Evolutionary conservation across 345 rosid species (phyloP).

Genomic region (Euclidium syriacum): DNA sequence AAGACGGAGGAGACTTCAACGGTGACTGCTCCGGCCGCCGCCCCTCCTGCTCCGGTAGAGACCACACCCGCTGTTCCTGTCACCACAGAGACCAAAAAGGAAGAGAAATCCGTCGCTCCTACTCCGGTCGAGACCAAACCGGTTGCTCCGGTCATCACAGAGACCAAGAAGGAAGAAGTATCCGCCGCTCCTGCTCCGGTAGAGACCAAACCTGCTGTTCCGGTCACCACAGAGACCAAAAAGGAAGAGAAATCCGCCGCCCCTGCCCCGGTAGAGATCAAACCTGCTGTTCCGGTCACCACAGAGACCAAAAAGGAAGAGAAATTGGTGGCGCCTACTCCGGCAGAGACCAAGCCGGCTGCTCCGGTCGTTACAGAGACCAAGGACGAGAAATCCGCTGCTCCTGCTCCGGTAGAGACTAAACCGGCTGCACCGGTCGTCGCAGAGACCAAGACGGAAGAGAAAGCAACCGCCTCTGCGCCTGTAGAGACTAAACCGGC

Average conservation of each 20-base stretch:
- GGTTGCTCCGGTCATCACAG: neutral
- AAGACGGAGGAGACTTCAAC: constrained; percentile 14
- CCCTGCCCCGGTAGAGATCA: neutral
- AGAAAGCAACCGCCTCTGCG: constrained; percentile 1
- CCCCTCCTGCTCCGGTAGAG: constrained; percentile 1
- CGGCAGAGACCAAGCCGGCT: neutral
- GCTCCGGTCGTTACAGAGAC: neutral
- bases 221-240: constrained; percentile 1
- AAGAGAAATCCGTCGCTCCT: neutral
- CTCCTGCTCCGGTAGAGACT: constrained; percentile 1
- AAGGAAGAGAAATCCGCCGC: constrained; percentile 4
- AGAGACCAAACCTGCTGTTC: constrained; percentile 9
- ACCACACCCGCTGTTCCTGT: neutral
- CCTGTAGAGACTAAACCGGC: constrained; percentile 9
- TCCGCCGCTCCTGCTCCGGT: neutral
- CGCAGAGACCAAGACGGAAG: neutral
- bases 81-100: constrained; percentile 16
- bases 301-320: neutral
- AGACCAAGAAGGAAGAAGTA: neutral
- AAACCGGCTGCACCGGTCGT: constrained; percentile 2
- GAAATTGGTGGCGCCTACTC: neutral
- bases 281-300: neutral
- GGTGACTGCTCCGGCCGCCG: neutral
- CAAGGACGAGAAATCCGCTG: neutral
- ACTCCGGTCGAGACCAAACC: neutral